phyloP scores from a whole-genome alignment of 1,139 yeast species.

The Saccharomyces uvarum region DNA sequence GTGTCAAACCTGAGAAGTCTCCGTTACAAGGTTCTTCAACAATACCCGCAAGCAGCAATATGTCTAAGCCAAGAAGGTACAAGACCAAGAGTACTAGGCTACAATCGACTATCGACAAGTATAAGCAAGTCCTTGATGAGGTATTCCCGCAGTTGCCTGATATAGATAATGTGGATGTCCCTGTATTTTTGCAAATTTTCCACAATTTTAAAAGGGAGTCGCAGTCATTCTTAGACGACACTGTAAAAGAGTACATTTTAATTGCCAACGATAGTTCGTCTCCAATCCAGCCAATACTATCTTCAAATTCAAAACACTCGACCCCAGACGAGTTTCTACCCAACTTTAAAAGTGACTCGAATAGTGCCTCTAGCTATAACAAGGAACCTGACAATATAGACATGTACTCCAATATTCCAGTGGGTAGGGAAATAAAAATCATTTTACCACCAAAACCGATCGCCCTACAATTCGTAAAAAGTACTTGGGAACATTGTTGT shows the following conservation, averaged over 20 bases:
- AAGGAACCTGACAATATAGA: conserved; percentile 21
- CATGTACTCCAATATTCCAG: conserved; percentile 32
- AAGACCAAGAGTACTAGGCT: conserved; percentile 10
- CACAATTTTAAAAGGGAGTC: conserved; percentile 16
- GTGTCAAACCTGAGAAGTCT: not conserved
- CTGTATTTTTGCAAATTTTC: conserved; percentile 23
- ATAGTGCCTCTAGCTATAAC: conserved; percentile 4
- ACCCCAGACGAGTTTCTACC: conserved; percentile 3
- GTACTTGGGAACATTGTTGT: conserved; percentile 85
- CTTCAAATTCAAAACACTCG: conserved; percentile 5
- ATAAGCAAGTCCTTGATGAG: conserved; percentile 19
- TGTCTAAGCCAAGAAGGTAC: conserved; percentile 5
- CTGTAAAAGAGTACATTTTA: conserved; percentile 22
- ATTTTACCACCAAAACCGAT: conserved; percentile 71
- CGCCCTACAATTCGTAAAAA: conserved; percentile 65
- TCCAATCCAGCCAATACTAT: conserved; percentile 5
- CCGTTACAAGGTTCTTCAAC: not conserved
- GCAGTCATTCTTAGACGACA: conserved; percentile 17
- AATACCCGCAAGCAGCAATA: not conserved
- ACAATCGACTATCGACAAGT: conserved; percentile 18
- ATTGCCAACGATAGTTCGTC: conserved; percentile 12
- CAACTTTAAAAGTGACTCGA: conserved; percentile 3
- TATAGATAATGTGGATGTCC: conserved; percentile 23
- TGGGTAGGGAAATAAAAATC: conserved; percentile 49
- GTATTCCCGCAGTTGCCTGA: conserved; percentile 27